Conservation (phyloP, 345 rosid species). For the Gossypium turneri region DNA sequence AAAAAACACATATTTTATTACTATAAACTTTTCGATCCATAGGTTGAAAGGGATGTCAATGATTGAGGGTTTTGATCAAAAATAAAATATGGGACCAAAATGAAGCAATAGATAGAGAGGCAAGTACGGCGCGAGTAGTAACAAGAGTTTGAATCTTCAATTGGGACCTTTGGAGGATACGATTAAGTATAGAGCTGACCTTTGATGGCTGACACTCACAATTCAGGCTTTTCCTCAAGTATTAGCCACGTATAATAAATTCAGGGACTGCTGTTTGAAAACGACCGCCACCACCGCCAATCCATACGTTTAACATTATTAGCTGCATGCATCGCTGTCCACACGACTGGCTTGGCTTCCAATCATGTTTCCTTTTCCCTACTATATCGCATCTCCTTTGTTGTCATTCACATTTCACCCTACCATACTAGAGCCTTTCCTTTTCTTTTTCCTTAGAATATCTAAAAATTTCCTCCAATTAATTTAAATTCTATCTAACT, state of each 20-base stretch:
- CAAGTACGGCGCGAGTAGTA: background rate
- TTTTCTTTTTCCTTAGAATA: background rate
- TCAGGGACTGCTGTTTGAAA: background rate
- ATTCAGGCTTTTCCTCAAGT: background rate
- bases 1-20: no score
- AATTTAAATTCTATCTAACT: no score
- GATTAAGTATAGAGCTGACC: background rate
- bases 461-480: no score
- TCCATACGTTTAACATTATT: background rate
- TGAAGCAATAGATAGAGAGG: no score
- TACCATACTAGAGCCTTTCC: background rate
- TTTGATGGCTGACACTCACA: background rate
- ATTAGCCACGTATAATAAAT: background rate
- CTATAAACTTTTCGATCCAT: no score
- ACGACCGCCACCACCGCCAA: background rate
- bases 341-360: background rate
- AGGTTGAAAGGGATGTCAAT: background rate
- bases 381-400: background rate
- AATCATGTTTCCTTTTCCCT: background rate
- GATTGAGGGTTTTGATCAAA: background rate
- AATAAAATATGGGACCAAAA: background rate
- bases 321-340: slow-evolving; percentile 1
- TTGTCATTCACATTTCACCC: background rate
- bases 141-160: background rate
- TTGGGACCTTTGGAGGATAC: background rate